These are phyloP conservation scores for Amphichorda felina DNA, from an alignment of 2,329 filamentous ascomycete genomes.

Conservation along the genomic window DNA sequence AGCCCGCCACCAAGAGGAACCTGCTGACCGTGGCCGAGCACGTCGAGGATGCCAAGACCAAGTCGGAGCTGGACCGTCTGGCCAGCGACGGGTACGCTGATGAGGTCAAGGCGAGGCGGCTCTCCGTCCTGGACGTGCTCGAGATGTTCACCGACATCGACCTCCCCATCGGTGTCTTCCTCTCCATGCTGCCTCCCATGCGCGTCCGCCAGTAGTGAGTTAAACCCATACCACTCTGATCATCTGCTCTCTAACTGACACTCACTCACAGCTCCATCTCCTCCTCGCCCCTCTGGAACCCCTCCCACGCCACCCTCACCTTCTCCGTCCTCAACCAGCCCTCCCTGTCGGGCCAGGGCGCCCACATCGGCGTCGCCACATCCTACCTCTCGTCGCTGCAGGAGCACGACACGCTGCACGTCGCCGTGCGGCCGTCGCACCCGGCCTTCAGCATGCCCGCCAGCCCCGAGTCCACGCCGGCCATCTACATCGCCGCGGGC, in stretches of 20 bases:
- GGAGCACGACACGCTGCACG: slow-evolving; percentile 23
- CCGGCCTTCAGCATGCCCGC: slow-evolving; percentile 31
- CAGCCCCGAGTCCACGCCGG: slow-evolving; percentile 25
- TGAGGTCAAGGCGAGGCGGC: slow-evolving; percentile 32
- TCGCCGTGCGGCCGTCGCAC: slow-evolving; percentile 29
- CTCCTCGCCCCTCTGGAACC: slow-evolving; percentile 50
- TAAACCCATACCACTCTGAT: background rate
- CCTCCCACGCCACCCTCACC: slow-evolving; percentile 44
- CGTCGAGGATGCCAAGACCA: slow-evolving; percentile 17
- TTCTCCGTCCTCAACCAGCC: slow-evolving; percentile 49
- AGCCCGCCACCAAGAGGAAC: slow-evolving; percentile 52
- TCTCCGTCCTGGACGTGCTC: slow-evolving; percentile 49
- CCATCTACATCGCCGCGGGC: slow-evolving; percentile 34
- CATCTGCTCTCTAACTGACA: background rate
- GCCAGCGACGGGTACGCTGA: slow-evolving; percentile 22
- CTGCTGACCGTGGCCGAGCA: slow-evolving; percentile 9
- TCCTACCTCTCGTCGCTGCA: slow-evolving; percentile 40
- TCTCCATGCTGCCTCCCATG: slow-evolving; percentile 55
- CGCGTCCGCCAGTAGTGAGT: slow-evolving; percentile 20
- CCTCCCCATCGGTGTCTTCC: slow-evolving; percentile 45
- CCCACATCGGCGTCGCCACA: slow-evolving; percentile 43
- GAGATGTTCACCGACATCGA: slow-evolving; percentile 40
- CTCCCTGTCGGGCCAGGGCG: slow-evolving; percentile 28
- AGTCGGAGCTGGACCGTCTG: slow-evolving; percentile 21
- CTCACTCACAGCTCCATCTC: slow-evolving; percentile 48